Base-by-base conservation (phyloP, 2,329 filamentous ascomycete genomes). In the Alternaria gaisen region DNA sequence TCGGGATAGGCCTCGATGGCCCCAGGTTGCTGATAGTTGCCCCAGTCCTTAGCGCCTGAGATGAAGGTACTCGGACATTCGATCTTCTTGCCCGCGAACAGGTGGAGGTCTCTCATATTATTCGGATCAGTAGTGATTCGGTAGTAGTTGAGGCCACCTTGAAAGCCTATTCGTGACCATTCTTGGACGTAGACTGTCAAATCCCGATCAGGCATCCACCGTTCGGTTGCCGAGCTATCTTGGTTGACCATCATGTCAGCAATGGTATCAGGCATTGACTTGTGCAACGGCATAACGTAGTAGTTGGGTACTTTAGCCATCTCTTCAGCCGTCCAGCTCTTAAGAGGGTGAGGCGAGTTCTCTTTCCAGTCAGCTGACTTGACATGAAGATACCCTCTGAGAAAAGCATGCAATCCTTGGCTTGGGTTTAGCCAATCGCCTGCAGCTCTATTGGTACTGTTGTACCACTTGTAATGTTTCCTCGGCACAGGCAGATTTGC, bases 381-480 rank as follows among this genome's bases (percentile, higher is more conserved):
- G 48, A 91, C 81, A 69, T 91, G 85, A 64, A 91, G 87, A 70
- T 91, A 91, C 3, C 89, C 88, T 10, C 88, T 83, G 1, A 91
- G 79, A 62, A 90, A 91, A 1, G 75, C 74, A n/a, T 84, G 80
- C 12, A 91, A 79, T 3, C 86, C 85, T 59, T 86, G 83, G 0
- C 77, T 68, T 0, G 84, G 82, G 28, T 79, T 69, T 22, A 77
- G 72, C 84, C 85, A 86, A 32, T 86, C 80, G 2, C 61, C 34
- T 0, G 80, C 81, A 1, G 86, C 86, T 1, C 71, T 60, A 0
- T 80, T 51, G 2, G 82, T 83, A 3, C 85, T 85, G 67, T 88
- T 88, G 74, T 88, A 90, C 84, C 84, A 89, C 74, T 90, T 89
- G 80, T 91, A 91, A 72, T 91, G 88, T 72, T 91, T 91, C 9